A percentile compares a stretch with the other conserved stretches of the same genome.
These are phyloP conservation scores for Prunus campanulata DNA, from an alignment of 306 rosid species.

Conservation along the genomic window DNA sequence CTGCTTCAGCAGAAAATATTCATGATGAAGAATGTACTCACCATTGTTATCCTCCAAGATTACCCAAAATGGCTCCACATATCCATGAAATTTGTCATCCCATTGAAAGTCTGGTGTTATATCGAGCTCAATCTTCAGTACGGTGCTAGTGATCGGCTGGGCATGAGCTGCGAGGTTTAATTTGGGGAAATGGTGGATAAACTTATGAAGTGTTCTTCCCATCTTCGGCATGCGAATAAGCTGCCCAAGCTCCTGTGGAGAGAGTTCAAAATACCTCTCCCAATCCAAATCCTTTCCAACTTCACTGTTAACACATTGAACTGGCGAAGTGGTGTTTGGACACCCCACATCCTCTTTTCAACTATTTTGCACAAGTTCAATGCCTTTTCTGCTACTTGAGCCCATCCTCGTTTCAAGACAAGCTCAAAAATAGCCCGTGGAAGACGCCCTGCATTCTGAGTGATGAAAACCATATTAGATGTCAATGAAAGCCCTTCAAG, in stretches of 20 bases:
- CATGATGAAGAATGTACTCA: conserved; percentile 76
- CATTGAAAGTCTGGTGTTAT: conserved; percentile 84
- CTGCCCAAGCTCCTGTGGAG: conserved; percentile 83
- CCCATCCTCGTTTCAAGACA: conserved; percentile 91
- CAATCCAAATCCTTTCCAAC: conserved; percentile 87
- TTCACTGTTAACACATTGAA: conserved; percentile 63
- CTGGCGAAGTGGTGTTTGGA: conserved; percentile 89
- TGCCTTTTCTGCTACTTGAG: conserved; percentile 87
- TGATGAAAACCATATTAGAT: conserved; percentile 87
- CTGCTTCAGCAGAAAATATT: conserved; percentile 75
- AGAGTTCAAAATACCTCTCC: conserved; percentile 86
- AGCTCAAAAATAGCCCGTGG: conserved; percentile 95
- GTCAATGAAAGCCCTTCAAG: conserved; percentile 88
- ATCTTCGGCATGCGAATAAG: conserved; percentile 70
- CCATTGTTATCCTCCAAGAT: conserved; percentile 91
- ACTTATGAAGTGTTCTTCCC: conserved; percentile 81
- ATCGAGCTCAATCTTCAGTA: conserved; percentile 75
- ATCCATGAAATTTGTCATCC: conserved; percentile 90
- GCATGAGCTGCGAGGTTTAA: conserved; percentile 82
- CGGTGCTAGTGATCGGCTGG: conserved; percentile 82
- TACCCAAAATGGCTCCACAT: conserved; percentile 87
- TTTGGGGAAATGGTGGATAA: conserved; percentile 79
- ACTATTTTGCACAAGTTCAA: conserved; percentile 92
- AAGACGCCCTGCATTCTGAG: conserved; percentile 98
- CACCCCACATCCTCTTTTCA: conserved; percentile 87